These are phyloP conservation scores for Adiantum capillusveneris DNA, from an alignment of 75 land plant genomes.

Conservation along the genomic window DNA sequence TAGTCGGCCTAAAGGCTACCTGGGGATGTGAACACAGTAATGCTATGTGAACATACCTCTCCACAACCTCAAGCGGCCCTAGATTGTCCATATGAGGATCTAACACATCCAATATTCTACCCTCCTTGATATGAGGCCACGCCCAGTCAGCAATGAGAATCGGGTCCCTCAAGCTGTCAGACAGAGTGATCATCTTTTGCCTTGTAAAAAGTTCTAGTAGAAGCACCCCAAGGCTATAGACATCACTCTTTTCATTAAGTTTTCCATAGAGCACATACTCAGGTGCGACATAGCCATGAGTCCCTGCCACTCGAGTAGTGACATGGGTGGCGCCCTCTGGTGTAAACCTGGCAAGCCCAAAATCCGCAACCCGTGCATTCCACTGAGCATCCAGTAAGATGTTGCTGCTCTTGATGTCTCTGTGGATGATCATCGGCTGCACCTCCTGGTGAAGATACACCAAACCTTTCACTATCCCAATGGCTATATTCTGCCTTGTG, in stretches of 20 bases:
- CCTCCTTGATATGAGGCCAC: slow-evolving; percentile 53
- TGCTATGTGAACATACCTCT: too few species aligned
- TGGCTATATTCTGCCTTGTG: slow-evolving; percentile 54
- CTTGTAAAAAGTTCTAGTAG: slow-evolving; percentile 82
- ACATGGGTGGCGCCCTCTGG: slow-evolving; percentile 83
- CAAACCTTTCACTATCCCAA: slow-evolving; percentile 67
- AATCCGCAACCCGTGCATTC: slow-evolving; percentile 69
- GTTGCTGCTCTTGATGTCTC: slow-evolving; percentile 87
- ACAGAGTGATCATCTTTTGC: slow-evolving; percentile 43
- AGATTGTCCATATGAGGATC: slow-evolving; percentile 43
- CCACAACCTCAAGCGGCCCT: too few species aligned
- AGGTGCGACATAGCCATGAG: too few species aligned
- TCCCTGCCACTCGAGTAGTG: too few species aligned
- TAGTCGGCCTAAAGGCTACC: too few species aligned
- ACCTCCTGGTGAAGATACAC: slow-evolving; percentile 72
- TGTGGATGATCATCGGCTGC: slow-evolving; percentile 69
- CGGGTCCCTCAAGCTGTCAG: slow-evolving; percentile 15
- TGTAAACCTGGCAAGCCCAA: slow-evolving; percentile 76
- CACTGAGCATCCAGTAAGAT: slow-evolving; percentile 63
- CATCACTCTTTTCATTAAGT: slow-evolving; percentile 82
- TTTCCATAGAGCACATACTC: slow-evolving; percentile 87
- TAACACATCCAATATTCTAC: slow-evolving; percentile 47
- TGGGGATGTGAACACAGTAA: too few species aligned
- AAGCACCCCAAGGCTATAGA: slow-evolving; percentile 78
- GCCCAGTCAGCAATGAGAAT: slow-evolving; percentile 76